These are phyloP conservation scores for Penicillium concentricum DNA, from an alignment of 2,329 filamentous ascomycete genomes.

Conservation along the genomic window DNA sequence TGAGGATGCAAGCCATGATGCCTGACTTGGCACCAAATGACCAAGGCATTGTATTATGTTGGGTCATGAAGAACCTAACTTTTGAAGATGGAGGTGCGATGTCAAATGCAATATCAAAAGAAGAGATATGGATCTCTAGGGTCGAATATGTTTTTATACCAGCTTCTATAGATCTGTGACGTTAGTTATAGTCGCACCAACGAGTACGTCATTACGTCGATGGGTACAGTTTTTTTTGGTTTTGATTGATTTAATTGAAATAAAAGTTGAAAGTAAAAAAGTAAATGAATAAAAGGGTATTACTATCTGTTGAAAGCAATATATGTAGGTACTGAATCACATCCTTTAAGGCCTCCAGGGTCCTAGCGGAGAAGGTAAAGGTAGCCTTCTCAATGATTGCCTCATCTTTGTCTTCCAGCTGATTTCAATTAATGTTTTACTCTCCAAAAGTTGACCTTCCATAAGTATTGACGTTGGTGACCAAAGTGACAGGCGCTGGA, in stretches of 20 bases:
- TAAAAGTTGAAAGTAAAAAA: neutral
- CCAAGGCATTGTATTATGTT: neutral
- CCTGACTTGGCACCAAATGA: conserved; percentile 1
- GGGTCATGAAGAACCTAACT: neutral
- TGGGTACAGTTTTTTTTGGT: too few species aligned
- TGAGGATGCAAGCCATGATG: conserved; percentile 4
- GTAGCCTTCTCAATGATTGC: too few species aligned
- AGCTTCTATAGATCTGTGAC: neutral
- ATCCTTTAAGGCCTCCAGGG: too few species aligned
- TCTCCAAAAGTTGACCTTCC: neutral
- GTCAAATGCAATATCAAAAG: neutral
- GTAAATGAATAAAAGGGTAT: neutral
- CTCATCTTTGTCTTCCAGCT: neutral
- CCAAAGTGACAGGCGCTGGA: conserved; percentile 19
- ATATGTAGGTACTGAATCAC: too few species aligned
- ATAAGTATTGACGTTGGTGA: conserved; percentile 15
- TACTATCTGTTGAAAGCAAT: neutral
- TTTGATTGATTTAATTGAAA: neutral
- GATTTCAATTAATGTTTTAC: too few species aligned
- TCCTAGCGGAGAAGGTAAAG: too few species aligned
- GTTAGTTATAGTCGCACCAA: neutral
- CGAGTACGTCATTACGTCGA: neutral
- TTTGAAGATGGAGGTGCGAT: neutral
- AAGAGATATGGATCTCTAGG: neutral
- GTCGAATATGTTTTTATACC: neutral